Conservation (phyloP, 306 rosid genomes). For the Canavalia ensiformis region DNA sequence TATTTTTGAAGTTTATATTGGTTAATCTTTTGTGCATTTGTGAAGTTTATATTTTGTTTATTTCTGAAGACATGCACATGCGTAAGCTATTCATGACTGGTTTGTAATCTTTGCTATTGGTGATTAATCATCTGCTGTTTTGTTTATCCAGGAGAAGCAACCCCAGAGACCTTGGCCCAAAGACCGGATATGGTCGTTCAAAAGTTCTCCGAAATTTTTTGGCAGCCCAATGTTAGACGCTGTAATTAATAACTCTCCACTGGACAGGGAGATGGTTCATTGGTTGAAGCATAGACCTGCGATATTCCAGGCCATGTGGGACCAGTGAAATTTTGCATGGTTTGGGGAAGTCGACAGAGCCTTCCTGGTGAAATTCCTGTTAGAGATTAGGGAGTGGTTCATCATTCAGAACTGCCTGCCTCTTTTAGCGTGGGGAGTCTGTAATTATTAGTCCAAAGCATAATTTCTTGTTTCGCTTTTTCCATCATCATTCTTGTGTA, state of each 20-base stretch:
- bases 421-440: conserved; percentile 68
- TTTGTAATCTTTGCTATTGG: neutral
- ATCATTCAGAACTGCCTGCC: conserved; percentile 70
- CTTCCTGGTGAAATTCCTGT: conserved; percentile 44
- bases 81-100: too few relatives aligned
- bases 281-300: conserved; percentile 95
- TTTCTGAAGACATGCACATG: too few relatives aligned
- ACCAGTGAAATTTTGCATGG: conserved; percentile 69
- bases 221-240: conserved; percentile 98
- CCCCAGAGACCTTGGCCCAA: conserved; percentile 94
- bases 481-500: conserved; percentile 73
- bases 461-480: conserved; percentile 54
- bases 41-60: too few relatives aligned
- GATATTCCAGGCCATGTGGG: conserved; percentile 85
- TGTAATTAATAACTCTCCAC: conserved; percentile 62
- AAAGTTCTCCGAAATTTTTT: conserved; percentile 69
- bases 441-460: conserved; percentile 62
- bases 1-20: neutral
- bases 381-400: conserved; percentile 54
- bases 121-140: conserved; percentile 40
- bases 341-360: conserved; percentile 52
- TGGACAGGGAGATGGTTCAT: conserved; percentile 93
- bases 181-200: conserved; percentile 94
- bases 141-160: conserved; percentile 80
- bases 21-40: too few relatives aligned